Base-by-base conservation (phyloP, 306 rosid genomes). In the Arachis hypogaea region DNA sequence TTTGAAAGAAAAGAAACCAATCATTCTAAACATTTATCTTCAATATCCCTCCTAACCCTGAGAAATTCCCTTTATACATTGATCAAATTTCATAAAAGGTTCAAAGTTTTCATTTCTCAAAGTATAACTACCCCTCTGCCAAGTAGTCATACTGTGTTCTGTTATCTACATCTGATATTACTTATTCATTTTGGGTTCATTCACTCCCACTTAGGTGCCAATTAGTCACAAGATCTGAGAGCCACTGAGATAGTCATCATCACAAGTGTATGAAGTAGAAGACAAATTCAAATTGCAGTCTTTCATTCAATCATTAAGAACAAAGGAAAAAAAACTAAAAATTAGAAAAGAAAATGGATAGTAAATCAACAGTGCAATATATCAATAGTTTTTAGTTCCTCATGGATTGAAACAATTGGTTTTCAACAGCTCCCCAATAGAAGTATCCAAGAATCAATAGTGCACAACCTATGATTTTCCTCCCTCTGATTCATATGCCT, bases 1-100 rank as follows among this genome's bases (percentile, higher is more conserved):
- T 2, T 5, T 5, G 18, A 2, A 14, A 47, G 6, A 57, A 64
- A 52, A 57, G 33, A 70, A 41, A 66, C 5, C 74, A 68, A 57
- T 70, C 52, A 49, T 75, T 50, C 54, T 28, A 46, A 64, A 9
- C 74, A 57, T 40, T 57, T 69, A 54, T 55, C 30, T 40, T 56
- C 28, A 62, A 38, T 18, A 58, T 16, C 9, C 59, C 42, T 9
- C 54, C 61, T 8, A n/a, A 45, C 16, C 28, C 63, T 46, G 38
- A 68, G 41, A 47, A 46, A 40, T 47, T 44, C 6, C 16, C 4
- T 36, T 52, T 41, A 33, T 33, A 4, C 44, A 4, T 12, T 49
- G n/a, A 59, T 22, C 9, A 9, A 49, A 51, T 33, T 6, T 46
- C 5, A 18, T 47, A 11, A 29, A 43, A 66, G 7, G 56, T 29